These are phyloP conservation scores for Quercus berberidifolia DNA, from an alignment of 306 rosid genomes.

Conservation along the genomic window DNA sequence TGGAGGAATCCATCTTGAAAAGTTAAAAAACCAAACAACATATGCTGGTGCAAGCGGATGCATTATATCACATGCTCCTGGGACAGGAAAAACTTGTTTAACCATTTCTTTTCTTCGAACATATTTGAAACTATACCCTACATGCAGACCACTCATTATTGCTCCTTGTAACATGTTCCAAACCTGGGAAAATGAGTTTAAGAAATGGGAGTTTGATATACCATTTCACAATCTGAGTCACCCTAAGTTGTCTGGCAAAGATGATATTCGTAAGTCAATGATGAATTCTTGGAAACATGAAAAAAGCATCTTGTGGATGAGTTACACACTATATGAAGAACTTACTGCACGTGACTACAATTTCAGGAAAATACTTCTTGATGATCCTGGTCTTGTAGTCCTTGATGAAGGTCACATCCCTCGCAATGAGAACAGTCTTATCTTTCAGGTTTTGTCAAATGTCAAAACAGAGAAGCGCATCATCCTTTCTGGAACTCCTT, in stretches of 20 bases:
- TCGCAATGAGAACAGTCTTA: slow-evolving; percentile 31
- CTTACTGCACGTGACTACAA: slow-evolving; percentile 18
- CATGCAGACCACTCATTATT: slow-evolving; percentile 52
- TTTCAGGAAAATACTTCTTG: slow-evolving; percentile 34
- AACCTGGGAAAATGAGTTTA: slow-evolving; percentile 77
- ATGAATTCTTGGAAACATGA: slow-evolving; percentile 44
- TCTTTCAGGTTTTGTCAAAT: slow-evolving; percentile 44
- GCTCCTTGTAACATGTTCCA: slow-evolving; percentile 67
- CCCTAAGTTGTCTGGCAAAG: slow-evolving; percentile 36
- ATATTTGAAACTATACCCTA: slow-evolving; percentile 38
- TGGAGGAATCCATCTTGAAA: slow-evolving; percentile 47
- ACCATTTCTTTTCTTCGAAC: slow-evolving; percentile 58
- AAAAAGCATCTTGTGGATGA: slow-evolving; percentile 53
- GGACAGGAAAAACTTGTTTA: slow-evolving; percentile 75
- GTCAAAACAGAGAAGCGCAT: slow-evolving; percentile 53
- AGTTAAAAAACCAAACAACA: slow-evolving; percentile 20
- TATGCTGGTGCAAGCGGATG: slow-evolving; percentile 45
- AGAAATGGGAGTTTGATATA: slow-evolving; percentile 53
- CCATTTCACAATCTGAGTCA: slow-evolving; percentile 66
- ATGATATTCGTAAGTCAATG: slow-evolving; percentile 31
- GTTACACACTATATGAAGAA: slow-evolving; percentile 44
- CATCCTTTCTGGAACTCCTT: slow-evolving; percentile 73
- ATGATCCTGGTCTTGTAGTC: slow-evolving; percentile 47
- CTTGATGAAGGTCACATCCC: slow-evolving; percentile 79
- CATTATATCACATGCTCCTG: slow-evolving; percentile 80